Base-by-base conservation (phyloP, 2,329 filamentous ascomycete species). In the Lomentospora prolificans region DNA sequence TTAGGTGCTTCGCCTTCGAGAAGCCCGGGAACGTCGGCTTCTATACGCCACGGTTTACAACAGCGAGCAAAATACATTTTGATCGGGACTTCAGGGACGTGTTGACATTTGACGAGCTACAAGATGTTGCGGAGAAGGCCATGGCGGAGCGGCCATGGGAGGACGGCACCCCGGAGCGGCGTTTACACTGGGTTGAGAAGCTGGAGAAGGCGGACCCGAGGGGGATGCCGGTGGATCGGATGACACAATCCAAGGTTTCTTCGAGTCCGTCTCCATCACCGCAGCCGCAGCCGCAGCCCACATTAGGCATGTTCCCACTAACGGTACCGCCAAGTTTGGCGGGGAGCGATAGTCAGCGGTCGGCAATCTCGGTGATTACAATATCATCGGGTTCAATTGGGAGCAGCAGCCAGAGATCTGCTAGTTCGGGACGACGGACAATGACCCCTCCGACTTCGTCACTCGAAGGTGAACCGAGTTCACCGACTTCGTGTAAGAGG, bases 1-100 rank as follows among this genome's bases (percentile, higher is more conserved):
- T 95, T 58, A 76, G 87, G 24, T 91, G 89, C 55, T 88, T 89
- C 59, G 85, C 86, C 0, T 96, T 90, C 61, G 86, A 90, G 58
- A 88, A 85, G 63, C 77, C 80, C 2, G 78, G 81, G 3, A 85
- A 86, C 63, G 83, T 81, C 12, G 76, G 77, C 1, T 90, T 87
- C 63, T 90, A 82, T 73, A 85, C 84, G 58, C 79, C 90, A 54
- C 79, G 90, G 1, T 95, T 95, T 63, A 87, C 90, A 1, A 75
- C 80, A 2, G 81, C 92, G 3, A 77, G 81, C 57, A 95, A 92
- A 64, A 75, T 95, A 8, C 89, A 95, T 62, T 80, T 78, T 58
- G 90, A 96, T 65, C 78, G 90, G 24, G 80, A 80, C 2, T 87
- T 81, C 64, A 72, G 76, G 22, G 87, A 95, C 57, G 78, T 83